Base-by-base conservation (phyloP, 805 yeast genomes). In the Saturnispora ahearnii region DNA sequence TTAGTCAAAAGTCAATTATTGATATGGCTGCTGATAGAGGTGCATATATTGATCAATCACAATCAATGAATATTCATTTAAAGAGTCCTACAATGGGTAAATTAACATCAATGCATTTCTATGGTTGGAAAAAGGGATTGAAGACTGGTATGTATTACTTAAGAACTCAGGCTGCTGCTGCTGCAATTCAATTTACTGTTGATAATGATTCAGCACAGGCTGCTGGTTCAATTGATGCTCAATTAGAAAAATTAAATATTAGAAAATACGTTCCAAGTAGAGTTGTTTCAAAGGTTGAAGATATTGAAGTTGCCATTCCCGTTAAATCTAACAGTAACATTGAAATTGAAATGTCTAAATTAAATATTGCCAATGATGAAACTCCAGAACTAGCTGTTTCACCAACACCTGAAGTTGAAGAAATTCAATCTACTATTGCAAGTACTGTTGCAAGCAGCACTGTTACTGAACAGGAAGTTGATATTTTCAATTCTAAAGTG, bases 121-220 rank as follows among this genome's bases (percentile, higher is more conserved):
- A 93, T 65, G 99, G 98, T 52, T 93, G 99, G 99, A 87, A 88
- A 77, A 88, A 86, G 74, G 99, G 99, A 54, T 79, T 93, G 67
- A 93, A 93, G 78, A 93, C 99, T 22, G 99, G 99, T 69, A 93
- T 93, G 98, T 93, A 93, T 75, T 93, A 93, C 71, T 74, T 93
- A 68, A 85, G 98, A 73, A 91, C 98, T 9, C 96, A 88, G 76
- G 97, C 98, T 57, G 99, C 98, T 33, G 82, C 96, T 46, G 91
- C 96, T 50, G 96, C 98, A 46, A 93, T 93, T 65, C 96, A 93
- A 72, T 93, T 90, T 70, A 85, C 95, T 18, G 84, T 84, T 51
- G 91, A 84, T 62, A 58, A 73, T 59, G 72, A 67, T 45, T 59
- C 66, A 40, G 71, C 68, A 12, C 53, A 55, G 21, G 44, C 57